Percentiles rank a stretch among this genome's conserved stretches.
phyloP scores from a whole-genome alignment of 2,329 filamentous ascomycete species.

The Aspergillus fumigatiaffinis region DNA sequence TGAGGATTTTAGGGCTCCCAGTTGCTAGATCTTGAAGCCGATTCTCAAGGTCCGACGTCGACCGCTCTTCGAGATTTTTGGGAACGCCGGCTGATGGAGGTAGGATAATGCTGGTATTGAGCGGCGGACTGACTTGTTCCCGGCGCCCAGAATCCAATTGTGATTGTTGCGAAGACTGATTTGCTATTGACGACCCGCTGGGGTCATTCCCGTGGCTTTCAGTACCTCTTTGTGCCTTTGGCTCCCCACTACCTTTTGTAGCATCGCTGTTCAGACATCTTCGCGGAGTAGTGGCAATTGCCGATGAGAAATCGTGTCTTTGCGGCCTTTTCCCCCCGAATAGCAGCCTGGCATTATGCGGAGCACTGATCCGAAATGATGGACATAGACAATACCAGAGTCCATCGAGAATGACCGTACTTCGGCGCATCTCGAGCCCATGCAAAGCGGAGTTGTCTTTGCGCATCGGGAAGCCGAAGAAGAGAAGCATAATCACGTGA shows the following conservation, averaged over 20 bases:
- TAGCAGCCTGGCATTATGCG: conserved; percentile 14
- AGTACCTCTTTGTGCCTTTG: background rate
- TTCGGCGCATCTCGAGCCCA: conserved; percentile 31
- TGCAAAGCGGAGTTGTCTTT: conserved; percentile 8
- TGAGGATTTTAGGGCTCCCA: conserved; percentile 21
- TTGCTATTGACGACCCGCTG: background rate
- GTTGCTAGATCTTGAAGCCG: conserved; percentile 24
- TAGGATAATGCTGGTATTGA: background rate
- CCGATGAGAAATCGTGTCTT: conserved; percentile 1
- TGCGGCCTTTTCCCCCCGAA: conserved; percentile 9
- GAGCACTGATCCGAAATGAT: conserved; percentile 23
- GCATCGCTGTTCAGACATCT: conserved; percentile 18
- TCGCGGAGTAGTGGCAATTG: conserved; percentile 12
- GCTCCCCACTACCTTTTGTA: background rate
- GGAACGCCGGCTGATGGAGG: conserved; percentile 12
- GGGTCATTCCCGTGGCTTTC: background rate
- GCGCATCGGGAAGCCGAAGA: conserved; percentile 6
- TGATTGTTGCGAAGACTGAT: background rate
- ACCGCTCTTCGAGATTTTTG: conserved; percentile 10
- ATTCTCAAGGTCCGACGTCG: conserved; percentile 25
- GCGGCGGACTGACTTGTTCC: background rate
- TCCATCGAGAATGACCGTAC: conserved; percentile 31
- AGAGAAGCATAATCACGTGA: conserved; percentile 14
- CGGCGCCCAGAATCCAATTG: background rate
- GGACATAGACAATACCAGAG: conserved; percentile 42